phyloP scores from a whole-genome alignment of 495 filamentous ascomycete species.

The Neurospora sp. region DNA sequence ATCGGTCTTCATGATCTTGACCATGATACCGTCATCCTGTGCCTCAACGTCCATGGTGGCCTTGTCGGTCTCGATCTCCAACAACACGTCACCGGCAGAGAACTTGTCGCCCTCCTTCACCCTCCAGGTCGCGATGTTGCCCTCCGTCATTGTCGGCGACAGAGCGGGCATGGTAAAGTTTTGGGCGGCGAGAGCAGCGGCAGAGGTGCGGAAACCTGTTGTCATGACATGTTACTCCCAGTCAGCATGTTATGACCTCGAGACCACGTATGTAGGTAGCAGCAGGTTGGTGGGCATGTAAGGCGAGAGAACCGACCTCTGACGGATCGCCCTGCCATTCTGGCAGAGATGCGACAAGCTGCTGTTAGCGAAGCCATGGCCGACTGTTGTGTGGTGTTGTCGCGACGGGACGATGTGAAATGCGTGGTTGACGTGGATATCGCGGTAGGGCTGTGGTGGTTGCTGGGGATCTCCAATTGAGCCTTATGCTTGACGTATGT shows the following conservation, averaged over 20 bases:
- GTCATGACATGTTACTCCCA: background rate
- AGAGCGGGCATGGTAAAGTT: conserved; percentile 83
- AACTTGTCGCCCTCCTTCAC: conserved; percentile 72
- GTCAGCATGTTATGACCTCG: background rate
- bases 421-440: background rate
- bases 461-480: background rate
- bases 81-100: conserved; percentile 65
- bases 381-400: background rate
- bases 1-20: conserved; percentile 65
- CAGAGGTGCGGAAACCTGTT: conserved; percentile 52
- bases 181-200: conserved; percentile 52
- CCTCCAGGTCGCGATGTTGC: conserved; percentile 67
- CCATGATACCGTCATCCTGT: conserved; percentile 68
- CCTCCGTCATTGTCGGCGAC: conserved; percentile 80
- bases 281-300: conserved; percentile 2
- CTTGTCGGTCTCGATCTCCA: conserved; percentile 85
- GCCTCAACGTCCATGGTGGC: conserved; percentile 87
- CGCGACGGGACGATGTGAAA: background rate
- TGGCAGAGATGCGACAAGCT: conserved; percentile 39
- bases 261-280: background rate
- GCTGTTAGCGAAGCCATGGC: conserved; percentile 44
- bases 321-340: conserved; percentile 34
- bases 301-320: conserved; percentile 33
- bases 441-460: background rate
- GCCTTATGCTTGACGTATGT: background rate